Evolutionary conservation across 2,329 filamentous ascomycete species (phyloP), one percentile per base, ranked within the genome.

Genomic region (Hymenoscyphus albidus): DNA sequence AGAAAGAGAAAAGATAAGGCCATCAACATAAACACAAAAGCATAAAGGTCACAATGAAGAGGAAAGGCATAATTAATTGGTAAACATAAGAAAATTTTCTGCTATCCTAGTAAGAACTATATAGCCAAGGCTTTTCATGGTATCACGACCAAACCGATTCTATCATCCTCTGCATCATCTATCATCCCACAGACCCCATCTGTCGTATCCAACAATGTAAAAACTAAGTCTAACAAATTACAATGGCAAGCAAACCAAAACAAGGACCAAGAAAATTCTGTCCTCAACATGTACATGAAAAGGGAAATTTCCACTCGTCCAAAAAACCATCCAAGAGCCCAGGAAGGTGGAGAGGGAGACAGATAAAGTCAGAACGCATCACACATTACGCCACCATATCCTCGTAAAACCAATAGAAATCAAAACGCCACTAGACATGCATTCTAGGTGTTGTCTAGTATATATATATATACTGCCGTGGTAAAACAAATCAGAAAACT

Each of bases 221-320:
- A 51, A 51, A 51, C 18, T 18, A 22, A 51, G 44, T 51, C 44
- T 51, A 51, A 51, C 44, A 51, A 51, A 51, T 51, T 51, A 51
- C 44, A 51, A 22, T 51, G n/a, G 22, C 22, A 22, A 22, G 22
- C n/a, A 51, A 51, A 51, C 18, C n/a, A 51, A 51, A 12, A n/a
- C 18, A 51, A 48, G n/a, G 44, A 48, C n/a, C 44, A 48, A 22
- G 44, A 51, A 51, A 27, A 51, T 51, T 51, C 22, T n/a, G 44
- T 51, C 44, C 44, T 51, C 44, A 51, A 51, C 44, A 51, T 51
- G 14, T 51, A 51, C 44, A 51, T 51, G 44, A 51, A 51, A 18
- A 18, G 44, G 10, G 44, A 18, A 22, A 22, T 9, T 22, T n/a
- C 44, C n/a, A 10, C 44, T 51, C 18, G 22, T 48, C 42, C 42